These are phyloP conservation scores for Solanum paucissectum DNA, from an alignment of 257 asterid species.

Conservation along the genomic window DNA sequence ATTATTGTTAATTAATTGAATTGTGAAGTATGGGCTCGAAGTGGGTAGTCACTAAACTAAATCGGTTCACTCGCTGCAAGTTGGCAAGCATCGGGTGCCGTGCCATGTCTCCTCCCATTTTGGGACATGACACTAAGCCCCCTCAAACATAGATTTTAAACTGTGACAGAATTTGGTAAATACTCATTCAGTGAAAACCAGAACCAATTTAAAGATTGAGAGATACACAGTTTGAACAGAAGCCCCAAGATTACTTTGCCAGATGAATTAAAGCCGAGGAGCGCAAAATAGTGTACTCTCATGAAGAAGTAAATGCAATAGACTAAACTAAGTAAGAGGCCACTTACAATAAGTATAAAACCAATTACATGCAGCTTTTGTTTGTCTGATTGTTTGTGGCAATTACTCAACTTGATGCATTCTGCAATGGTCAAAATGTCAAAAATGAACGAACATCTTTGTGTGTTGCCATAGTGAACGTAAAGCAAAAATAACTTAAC, in stretches of 20 bases:
- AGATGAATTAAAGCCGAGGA: neutral
- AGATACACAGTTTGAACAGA: neutral
- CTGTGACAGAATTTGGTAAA: neutral
- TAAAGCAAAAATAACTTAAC: neutral
- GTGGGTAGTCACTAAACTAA: neutral
- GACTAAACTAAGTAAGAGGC: slow-evolving; percentile 1
- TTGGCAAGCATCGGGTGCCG: neutral
- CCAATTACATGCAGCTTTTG: slow-evolving; percentile 80
- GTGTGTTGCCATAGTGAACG: neutral
- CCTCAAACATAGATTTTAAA: neutral
- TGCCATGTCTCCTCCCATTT: neutral
- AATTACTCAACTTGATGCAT: slow-evolving; percentile 73
- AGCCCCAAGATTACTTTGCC: neutral
- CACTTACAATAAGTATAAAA: slow-evolving; percentile 73
- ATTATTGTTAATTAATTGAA: neutral
- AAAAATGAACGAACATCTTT: neutral
- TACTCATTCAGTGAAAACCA: neutral
- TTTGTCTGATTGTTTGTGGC: slow-evolving; percentile 50
- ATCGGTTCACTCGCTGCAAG: neutral
- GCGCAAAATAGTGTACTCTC: neutral
- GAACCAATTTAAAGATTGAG: neutral
- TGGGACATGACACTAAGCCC: neutral
- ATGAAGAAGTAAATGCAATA: neutral
- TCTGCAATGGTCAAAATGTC: slow-evolving; percentile 43
- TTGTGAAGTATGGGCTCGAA: neutral